These are phyloP conservation scores for Ustilago hordei DNA, from an alignment of 1,284 basidiomycete genomes.

Conservation along the genomic window DNA sequence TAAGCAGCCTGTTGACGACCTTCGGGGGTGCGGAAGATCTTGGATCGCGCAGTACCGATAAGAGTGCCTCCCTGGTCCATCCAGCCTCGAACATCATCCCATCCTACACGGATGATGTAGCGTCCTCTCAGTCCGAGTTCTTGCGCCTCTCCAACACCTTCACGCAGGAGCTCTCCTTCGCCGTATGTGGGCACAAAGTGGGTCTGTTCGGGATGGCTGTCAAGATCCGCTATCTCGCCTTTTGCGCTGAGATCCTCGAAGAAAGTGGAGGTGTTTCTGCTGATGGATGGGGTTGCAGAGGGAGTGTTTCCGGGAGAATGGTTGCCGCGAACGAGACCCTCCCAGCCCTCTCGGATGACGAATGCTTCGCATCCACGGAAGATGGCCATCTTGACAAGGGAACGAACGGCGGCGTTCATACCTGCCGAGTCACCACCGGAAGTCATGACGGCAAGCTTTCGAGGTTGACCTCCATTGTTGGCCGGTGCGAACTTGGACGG, in stretches of 20 bases:
- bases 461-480: constrained; percentile 39
- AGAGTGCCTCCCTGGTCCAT: constrained; percentile 87
- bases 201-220: constrained; percentile 44
- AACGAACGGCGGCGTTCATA: constrained; percentile 68
- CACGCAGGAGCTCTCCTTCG: constrained; percentile 86
- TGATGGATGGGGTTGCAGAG: constrained; percentile 40
- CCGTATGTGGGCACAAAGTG: constrained; percentile 82
- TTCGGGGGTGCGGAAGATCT: constrained; percentile 85
- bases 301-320: constrained; percentile 50
- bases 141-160: constrained; percentile 84
- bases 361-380: constrained; percentile 75
- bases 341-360: constrained; percentile 87
- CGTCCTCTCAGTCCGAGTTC: constrained; percentile 78
- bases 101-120: constrained; percentile 95
- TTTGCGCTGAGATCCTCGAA: constrained; percentile 31
- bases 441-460: constrained; percentile 84
- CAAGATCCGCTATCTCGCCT: constrained; percentile 17
- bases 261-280: constrained; percentile 42
- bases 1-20: constrained; percentile 87
- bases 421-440: constrained; percentile 95
- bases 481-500: constrained; percentile 31
- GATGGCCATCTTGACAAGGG: constrained; percentile 69
- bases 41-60: constrained; percentile 93
- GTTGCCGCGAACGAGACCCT: constrained; percentile 82
- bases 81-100: constrained; percentile 98